These are phyloP conservation scores for Coniella vitis DNA, from an alignment of 2,329 filamentous ascomycete species.

Conservation along the genomic window DNA sequence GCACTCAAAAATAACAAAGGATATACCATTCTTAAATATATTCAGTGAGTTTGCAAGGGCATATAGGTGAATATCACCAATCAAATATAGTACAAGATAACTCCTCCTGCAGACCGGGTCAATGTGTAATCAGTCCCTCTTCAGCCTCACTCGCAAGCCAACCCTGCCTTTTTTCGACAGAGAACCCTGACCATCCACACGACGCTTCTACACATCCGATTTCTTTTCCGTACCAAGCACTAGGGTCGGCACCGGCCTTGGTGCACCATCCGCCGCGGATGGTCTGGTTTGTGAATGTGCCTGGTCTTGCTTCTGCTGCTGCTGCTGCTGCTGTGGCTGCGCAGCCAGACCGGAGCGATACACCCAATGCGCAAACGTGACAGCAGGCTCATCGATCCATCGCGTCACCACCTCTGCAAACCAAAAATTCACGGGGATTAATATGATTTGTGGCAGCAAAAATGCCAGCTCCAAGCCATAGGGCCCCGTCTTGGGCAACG, in stretches of 20 bases:
- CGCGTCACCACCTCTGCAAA: conserved; percentile 50
- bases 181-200: too few species aligned
- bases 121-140: too few species aligned
- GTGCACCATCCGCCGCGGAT: not conserved
- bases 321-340: conserved; percentile 1
- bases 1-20: too few species aligned
- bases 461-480: conserved; percentile 56
- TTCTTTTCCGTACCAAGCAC: too few species aligned
- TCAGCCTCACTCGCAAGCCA: too few species aligned
- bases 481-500: conserved; percentile 48
- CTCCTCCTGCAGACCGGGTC: too few species aligned
- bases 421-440: conserved; percentile 54
- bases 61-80: too few species aligned
- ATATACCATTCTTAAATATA: too few species aligned
- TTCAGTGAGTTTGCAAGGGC: too few species aligned
- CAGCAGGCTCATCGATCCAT: conserved; percentile 52
- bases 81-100: too few species aligned
- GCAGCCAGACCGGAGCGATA: conserved; percentile 39
- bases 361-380: conserved; percentile 49
- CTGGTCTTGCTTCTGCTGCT: not conserved
- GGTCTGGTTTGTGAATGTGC: not conserved
- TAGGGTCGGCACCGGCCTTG: not conserved
- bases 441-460: conserved; percentile 50
- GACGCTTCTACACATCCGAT: too few species aligned
- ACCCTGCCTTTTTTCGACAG: too few species aligned